These are phyloP conservation scores for Furcasterigmium furcatum DNA, from an alignment of 2,329 filamentous ascomycete species.

Conservation along the genomic window DNA sequence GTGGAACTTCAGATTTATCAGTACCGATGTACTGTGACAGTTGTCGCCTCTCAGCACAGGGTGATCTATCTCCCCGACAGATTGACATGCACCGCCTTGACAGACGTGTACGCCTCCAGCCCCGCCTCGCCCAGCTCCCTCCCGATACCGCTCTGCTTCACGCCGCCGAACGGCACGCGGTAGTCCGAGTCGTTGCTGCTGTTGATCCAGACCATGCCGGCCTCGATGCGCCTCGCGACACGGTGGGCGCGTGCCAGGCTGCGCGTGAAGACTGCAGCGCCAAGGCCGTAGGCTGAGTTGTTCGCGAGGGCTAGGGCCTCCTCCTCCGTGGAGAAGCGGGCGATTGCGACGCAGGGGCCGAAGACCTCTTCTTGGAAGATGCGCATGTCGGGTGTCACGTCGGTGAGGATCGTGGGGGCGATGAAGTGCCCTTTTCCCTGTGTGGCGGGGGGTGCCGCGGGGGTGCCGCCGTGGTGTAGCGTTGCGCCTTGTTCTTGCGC, in stretches of 20 bases:
- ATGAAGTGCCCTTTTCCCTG: conserved; percentile 40
- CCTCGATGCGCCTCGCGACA: conserved; percentile 47
- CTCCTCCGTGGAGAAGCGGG: conserved; percentile 24
- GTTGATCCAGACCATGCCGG: conserved; percentile 43
- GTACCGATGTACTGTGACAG: no score
- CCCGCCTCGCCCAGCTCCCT: conserved; percentile 26
- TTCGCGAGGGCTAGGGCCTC: conserved; percentile 29
- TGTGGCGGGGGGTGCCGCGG: conserved; percentile 20
- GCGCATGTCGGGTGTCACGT: conserved; percentile 20
- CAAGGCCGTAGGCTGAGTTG: conserved; percentile 51
- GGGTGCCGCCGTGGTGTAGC: conserved; percentile 38
- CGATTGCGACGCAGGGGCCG: conserved; percentile 21
- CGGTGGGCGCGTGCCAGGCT: conserved; percentile 40
- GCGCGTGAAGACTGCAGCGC: conserved; percentile 53
- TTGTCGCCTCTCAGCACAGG: no score
- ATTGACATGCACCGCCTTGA: conserved; percentile 26
- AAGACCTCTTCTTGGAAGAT: conserved; percentile 27
- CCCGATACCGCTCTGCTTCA: conserved; percentile 27
- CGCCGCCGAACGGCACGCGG: conserved; percentile 24
- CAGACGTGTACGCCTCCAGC: conserved; percentile 20
- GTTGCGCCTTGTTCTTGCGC: conserved; percentile 61
- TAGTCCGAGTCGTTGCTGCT: conserved; percentile 26
- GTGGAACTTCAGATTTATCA: no score
- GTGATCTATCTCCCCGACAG: conserved; percentile 16
- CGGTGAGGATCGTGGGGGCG: conserved; percentile 21